Base-by-base conservation (phyloP, 768 basidiomycete species). In the Hygrophorus pudorinus region DNA sequence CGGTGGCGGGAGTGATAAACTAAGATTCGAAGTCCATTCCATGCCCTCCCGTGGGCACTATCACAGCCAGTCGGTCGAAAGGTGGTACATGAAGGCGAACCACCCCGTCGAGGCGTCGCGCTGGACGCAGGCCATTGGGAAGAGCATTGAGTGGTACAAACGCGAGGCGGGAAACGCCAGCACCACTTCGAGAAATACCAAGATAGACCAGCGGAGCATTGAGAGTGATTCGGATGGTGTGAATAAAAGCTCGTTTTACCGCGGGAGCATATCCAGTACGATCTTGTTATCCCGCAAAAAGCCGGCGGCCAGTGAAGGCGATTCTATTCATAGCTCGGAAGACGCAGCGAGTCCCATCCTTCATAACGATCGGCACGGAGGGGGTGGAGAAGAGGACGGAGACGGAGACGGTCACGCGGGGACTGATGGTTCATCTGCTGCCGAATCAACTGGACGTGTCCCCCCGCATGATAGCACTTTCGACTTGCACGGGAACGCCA, bases 51-150 rank as follows among this genome's bases (percentile, higher is more conserved):
- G 71, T 12, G 69, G 72, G 2, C 64, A 71, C 34, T 57, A 65
- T 14, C 50, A 67, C 12, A 64, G n/a, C n/a, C n/a, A n/a, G n/a
- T n/a, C n/a, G n/a, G 62, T 65, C 0, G 80, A 85, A 54, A 86
- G 80, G 59, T 88, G 87, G 87, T 83, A 82, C 58, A 70, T 91
- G 61, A 83, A 81, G 45, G 84, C 85, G 0, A 85, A 80, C 49
- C 90, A 96, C 53, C 88, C 85, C 0, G 87, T 86, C 4, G 93
- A 97, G 60, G 88, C 88, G 4, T 72, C 82, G 3, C 73, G 92
- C 9, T 97, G 93, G 93, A 77, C 79, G 1, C 78, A 83, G 46
- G 84, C 82, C 0, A 73, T 97, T 38, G 62, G 64, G 13, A 75
- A 74, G 56, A 81, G 79, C 49, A 81, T 91, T 47, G 85, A 90